These are phyloP conservation scores for Parasarocladium wereldwijsianum DNA, from an alignment of 2,329 filamentous ascomycete species.

Conservation along the genomic window DNA sequence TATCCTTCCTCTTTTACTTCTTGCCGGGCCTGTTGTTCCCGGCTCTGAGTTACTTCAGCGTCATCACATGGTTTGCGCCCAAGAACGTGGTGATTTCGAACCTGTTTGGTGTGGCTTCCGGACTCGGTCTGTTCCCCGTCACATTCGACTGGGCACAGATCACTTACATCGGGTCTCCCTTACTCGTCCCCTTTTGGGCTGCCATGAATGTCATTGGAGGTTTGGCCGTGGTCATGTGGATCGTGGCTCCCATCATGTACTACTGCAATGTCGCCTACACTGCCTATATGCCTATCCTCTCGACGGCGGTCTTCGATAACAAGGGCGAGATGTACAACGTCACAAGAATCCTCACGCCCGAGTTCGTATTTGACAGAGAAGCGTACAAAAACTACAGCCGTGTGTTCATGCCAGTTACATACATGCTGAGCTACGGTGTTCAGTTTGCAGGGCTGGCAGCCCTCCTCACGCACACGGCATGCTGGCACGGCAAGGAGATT, in stretches of 20 bases:
- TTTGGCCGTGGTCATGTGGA: slow-evolving; percentile 72
- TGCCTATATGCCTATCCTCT: slow-evolving; percentile 76
- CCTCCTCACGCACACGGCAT: slow-evolving; percentile 64
- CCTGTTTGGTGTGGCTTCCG: slow-evolving; percentile 73
- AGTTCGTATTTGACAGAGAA: slow-evolving; percentile 63
- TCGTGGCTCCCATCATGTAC: slow-evolving; percentile 65
- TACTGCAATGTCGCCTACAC: slow-evolving; percentile 69
- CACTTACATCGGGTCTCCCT: slow-evolving; percentile 71
- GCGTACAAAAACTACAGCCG: slow-evolving; percentile 72
- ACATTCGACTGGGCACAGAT: slow-evolving; percentile 91
- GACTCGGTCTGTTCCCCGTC: slow-evolving; percentile 67
- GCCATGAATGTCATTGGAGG: slow-evolving; percentile 74
- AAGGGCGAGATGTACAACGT: slow-evolving; percentile 69
- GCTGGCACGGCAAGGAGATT: slow-evolving; percentile 77
- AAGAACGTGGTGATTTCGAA: slow-evolving; percentile 78
- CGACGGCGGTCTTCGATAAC: slow-evolving; percentile 75
- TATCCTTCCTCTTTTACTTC: slow-evolving; percentile 70
- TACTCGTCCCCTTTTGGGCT: slow-evolving; percentile 77
- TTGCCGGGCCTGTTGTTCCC: slow-evolving; percentile 70
- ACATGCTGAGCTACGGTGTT: slow-evolving; percentile 72
- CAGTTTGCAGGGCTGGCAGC: slow-evolving; percentile 75
- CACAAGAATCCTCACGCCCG: slow-evolving; percentile 59
- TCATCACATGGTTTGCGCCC: slow-evolving; percentile 78
- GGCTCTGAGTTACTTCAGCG: slow-evolving; percentile 77
- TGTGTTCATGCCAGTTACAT: slow-evolving; percentile 76